These are phyloP conservation scores for Ceratobasidium sp. DNA, from an alignment of 1,284 basidiomycete genomes.

Conservation along the genomic window DNA sequence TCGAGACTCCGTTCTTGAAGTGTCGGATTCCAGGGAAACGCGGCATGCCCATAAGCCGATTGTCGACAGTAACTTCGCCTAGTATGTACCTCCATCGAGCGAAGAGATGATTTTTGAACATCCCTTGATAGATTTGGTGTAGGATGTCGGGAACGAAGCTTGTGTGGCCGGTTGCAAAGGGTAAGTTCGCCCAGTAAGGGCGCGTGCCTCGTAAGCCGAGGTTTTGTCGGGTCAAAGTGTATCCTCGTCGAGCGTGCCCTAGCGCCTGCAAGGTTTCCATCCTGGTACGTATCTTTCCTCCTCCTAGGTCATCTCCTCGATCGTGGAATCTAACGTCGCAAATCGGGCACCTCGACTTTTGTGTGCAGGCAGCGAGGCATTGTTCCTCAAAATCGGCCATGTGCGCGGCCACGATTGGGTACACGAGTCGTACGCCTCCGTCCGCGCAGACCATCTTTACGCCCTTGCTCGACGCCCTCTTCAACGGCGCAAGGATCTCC, in stretches of 20 bases:
- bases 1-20: too few species aligned
- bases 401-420: conserved; percentile 49
- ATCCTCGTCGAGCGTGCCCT: background rate
- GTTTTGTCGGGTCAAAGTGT: background rate
- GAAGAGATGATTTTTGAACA: too few species aligned
- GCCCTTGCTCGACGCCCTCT: conserved; percentile 41
- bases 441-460: conserved; percentile 48
- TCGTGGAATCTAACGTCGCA: conserved; percentile 1
- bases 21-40: too few species aligned
- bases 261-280: background rate
- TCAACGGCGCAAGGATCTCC: conserved; percentile 46
- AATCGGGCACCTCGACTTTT: conserved; percentile 16
- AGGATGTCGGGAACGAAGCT: too few species aligned
- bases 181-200: too few species aligned
- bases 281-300: background rate
- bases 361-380: conserved; percentile 47
- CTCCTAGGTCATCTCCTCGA: background rate
- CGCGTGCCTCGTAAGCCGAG: background rate
- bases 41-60: too few species aligned
- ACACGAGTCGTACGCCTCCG: conserved; percentile 36
- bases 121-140: too few species aligned
- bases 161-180: too few species aligned
- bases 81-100: too few species aligned
- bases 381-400: conserved; percentile 52
- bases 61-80: too few species aligned